Base-by-base conservation (phyloP, 805 yeast genomes). In the Candida coleopterorum region DNA sequence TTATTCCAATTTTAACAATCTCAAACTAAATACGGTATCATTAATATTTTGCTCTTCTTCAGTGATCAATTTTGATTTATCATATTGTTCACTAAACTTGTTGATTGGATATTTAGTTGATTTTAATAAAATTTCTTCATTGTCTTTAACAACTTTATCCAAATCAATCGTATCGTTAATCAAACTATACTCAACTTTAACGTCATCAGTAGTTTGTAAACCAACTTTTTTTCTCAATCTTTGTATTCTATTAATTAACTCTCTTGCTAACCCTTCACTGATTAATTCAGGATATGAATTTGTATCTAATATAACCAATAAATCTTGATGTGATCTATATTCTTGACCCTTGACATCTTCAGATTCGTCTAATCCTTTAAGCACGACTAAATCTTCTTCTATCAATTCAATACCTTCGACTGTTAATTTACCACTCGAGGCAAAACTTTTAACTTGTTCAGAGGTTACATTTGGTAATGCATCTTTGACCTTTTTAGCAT, bases 221-320 rank as follows among this genome's bases (percentile, higher is more conserved):
- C 96, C 95, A 46, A 85, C 88, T 75, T 89, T 88, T 82, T 93
- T 93, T 68, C 99, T 84, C 58, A 89, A 77, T 63, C 96, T 83
- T 74, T 93, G 99, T 49, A 93, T 87, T 67, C 98, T 88, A 77
- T 93, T 93, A 55, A 93, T 77, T 56, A 93, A 74, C 64, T 93
- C 97, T 72, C 99, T 86, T 6, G 96, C 96, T 51, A 85, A 72
- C 61, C 97, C 97, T 70, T 93, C 97, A 33, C 85, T 80, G 67
- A 82, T 81, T 61, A 90, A 74, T 50, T 89, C 96, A 28, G 87
- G 86, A 57, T 93, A 83, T 38, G 88, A 66, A 49, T 83, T 85
- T 47, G 86, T 83, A 55, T 93, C 98, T 61, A 93, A 71, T 46
- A 93, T 83, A 56, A 90, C 74, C 60, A 93, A 77, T 24, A 90